phyloP scores from a whole-genome alignment of 2,329 filamentous ascomycete species.

The Fusarium acutatum region DNA sequence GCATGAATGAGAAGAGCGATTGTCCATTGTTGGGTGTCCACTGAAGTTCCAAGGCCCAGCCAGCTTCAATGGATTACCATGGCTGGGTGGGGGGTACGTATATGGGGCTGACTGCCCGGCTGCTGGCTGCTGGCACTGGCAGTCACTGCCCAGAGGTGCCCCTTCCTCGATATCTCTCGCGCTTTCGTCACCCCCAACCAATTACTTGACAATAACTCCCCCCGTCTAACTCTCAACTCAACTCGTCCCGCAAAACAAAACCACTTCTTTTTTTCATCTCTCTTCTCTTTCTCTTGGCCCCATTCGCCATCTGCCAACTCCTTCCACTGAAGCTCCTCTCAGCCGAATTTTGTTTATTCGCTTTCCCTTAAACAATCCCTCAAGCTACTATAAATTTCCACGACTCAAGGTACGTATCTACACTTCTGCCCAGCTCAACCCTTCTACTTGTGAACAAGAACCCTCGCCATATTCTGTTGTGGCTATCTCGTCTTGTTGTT shows the following conservation, averaged over 20 bases:
- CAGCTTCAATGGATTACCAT: background rate
- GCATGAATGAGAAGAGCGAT: conserved; percentile 14
- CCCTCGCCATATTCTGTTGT: conserved; percentile 1
- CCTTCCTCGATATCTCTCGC: conserved; percentile 40
- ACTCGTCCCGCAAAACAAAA: conserved; percentile 39
- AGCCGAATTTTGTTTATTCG: conserved; percentile 32
- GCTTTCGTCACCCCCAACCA: conserved; percentile 46
- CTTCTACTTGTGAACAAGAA: background rate
- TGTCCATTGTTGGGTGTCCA: background rate
- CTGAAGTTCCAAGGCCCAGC: conserved; percentile 25
- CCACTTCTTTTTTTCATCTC: conserved; percentile 42
- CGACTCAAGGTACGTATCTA: conserved; percentile 37
- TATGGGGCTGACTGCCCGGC: background rate
- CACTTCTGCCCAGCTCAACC: background rate
- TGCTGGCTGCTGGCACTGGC: background rate
- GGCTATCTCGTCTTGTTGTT: conserved; percentile 6
- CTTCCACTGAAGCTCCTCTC: conserved; percentile 27
- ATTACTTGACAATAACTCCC: conserved; percentile 31
- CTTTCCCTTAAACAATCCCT: conserved; percentile 24
- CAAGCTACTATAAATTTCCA: conserved; percentile 14
- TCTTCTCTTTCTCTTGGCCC: conserved; percentile 35
- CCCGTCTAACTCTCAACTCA: conserved; percentile 30
- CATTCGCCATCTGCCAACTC: conserved; percentile 25
- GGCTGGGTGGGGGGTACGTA: conserved; percentile 9
- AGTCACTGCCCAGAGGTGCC: conserved; percentile 11